Evolutionary conservation across 768 basidiomycete species (phyloP).

Genomic region (Hygrophorus pudorinus): DNA sequence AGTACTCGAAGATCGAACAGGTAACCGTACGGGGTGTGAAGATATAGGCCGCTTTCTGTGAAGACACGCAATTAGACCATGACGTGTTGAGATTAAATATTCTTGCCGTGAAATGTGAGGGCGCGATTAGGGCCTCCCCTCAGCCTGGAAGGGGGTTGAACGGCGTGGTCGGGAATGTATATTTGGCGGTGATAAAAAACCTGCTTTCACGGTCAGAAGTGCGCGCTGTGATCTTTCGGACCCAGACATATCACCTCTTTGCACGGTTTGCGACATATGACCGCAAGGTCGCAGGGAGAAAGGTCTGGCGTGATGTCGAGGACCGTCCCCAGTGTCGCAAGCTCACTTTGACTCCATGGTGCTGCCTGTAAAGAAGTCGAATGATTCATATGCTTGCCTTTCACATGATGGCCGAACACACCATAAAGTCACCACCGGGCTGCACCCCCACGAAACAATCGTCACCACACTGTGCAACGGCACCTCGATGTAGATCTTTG

Average conservation of each 20-base stretch:
- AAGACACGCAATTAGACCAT: not conserved
- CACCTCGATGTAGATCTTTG: slow-evolving; percentile 10
- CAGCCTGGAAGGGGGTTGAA: no score
- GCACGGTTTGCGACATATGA: slow-evolving; percentile 49
- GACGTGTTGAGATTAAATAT: no score
- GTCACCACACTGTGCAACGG: slow-evolving; percentile 19
- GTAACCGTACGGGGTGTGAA: not conserved
- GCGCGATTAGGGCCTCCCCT: not conserved
- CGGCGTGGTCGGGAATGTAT: slow-evolving; percentile 10
- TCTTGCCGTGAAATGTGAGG: no score
- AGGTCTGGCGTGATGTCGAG: slow-evolving; percentile 34
- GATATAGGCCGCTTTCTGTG: not conserved
- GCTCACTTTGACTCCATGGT: slow-evolving; percentile 29
- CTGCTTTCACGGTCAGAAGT: slow-evolving; percentile 7
- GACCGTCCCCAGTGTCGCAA: slow-evolving; percentile 28
- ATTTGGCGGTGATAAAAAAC: slow-evolving; percentile 19
- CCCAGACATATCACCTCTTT: slow-evolving; percentile 33
- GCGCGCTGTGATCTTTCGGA: not conserved
- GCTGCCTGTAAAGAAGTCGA: slow-evolving; percentile 1
- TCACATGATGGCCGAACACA: not conserved
- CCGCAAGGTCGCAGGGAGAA: slow-evolving; percentile 44
- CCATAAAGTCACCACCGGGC: not conserved
- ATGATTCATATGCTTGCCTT: not conserved
- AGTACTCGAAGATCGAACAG: not conserved
- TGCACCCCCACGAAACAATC: slow-evolving; percentile 21